Conservation (phyloP, 257 asterid species). For the Nicotiana tomentosiformis region DNA sequence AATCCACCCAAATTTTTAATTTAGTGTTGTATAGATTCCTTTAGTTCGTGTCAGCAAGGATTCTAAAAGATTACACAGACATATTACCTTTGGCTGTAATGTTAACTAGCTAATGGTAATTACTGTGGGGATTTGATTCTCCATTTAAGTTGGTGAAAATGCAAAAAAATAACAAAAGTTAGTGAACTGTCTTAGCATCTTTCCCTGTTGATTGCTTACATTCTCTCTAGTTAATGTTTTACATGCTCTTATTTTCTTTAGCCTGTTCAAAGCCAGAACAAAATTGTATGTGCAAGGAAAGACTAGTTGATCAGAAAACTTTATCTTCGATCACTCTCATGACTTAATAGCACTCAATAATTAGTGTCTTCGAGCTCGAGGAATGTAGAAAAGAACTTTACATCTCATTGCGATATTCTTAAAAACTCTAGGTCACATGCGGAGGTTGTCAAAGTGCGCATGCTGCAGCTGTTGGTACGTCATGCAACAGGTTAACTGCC, state of each 20-base stretch:
- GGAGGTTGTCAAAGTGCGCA: constrained; percentile 99
- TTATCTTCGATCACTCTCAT: neutral
- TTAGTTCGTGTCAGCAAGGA: neutral
- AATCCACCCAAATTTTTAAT: neutral
- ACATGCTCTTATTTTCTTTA: neutral
- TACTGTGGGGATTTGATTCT: neutral
- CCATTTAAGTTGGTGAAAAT: neutral
- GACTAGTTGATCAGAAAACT: neutral
- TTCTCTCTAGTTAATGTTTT: neutral
- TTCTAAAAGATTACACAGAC: neutral
- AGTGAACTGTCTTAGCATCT: neutral
- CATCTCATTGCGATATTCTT: constrained; percentile 22
- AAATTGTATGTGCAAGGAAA: neutral
- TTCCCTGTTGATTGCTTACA: neutral
- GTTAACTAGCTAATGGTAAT: too few species aligned
- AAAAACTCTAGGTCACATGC: constrained; percentile 63
- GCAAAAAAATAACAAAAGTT: neutral
- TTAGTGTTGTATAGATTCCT: neutral
- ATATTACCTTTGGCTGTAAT: neutral
- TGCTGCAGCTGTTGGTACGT: constrained; percentile 92
- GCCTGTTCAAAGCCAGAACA: neutral
- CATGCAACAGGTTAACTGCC: constrained; percentile 8
- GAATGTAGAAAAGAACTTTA: constrained; percentile 3
- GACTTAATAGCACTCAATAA: neutral
- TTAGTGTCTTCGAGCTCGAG: neutral